These are phyloP conservation scores for Apiotrichum porosum DNA, from an alignment of 1,284 basidiomycete genomes.

Conservation along the genomic window DNA sequence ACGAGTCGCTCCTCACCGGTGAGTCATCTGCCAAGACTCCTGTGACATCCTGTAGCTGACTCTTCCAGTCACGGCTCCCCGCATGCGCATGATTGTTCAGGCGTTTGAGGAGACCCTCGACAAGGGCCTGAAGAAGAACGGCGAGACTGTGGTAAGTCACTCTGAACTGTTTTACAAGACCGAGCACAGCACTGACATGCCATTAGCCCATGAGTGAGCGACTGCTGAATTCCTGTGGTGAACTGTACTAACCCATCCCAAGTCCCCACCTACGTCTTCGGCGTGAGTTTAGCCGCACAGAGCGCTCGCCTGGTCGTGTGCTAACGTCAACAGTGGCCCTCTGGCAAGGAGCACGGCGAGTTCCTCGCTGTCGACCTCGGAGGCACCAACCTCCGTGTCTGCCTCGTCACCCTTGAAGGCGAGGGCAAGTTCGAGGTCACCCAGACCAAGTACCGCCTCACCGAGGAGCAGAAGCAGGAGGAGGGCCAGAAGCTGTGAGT, in stretches of 20 bases:
- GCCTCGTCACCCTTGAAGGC: slow-evolving; percentile 87
- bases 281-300: no score
- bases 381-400: slow-evolving; percentile 95
- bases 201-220: slow-evolving; percentile 23
- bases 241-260: slow-evolving; percentile 1
- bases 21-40: no score
- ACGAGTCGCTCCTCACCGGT: slow-evolving; percentile 67
- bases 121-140: slow-evolving; percentile 72
- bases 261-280: slow-evolving; percentile 97
- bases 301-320: no score
- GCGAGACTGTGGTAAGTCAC: slow-evolving; percentile 78
- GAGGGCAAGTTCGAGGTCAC: slow-evolving; percentile 95
- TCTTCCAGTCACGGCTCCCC: slow-evolving; percentile 72
- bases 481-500: slow-evolving; percentile 74
- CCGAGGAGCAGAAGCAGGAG: slow-evolving; percentile 98
- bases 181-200: not conserved
- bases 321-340: slow-evolving; percentile 65
- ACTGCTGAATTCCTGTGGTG: not conserved
- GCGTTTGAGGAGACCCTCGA: slow-evolving; percentile 91
- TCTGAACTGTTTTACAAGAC: not conserved
- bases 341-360: slow-evolving; percentile 81
- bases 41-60: slow-evolving; percentile 4
- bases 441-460: slow-evolving; percentile 93
- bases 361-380: slow-evolving; percentile 93
- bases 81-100: slow-evolving; percentile 96